Conservation (phyloP, 805 yeast species). For the Myxozyma mucilagina region DNA sequence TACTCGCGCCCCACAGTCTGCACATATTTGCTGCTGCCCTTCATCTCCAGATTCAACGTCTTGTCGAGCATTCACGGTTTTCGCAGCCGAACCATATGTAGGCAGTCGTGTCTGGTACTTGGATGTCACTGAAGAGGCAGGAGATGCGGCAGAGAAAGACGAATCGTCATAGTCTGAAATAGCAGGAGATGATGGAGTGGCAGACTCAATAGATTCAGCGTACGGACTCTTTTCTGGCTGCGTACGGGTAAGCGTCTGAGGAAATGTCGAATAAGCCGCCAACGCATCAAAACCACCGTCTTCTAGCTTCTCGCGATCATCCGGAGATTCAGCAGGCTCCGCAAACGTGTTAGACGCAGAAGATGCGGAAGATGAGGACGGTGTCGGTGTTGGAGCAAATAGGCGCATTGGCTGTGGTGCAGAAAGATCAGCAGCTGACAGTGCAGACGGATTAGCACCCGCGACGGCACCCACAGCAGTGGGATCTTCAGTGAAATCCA, state of each 20-base stretch:
- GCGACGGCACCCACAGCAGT: neutral
- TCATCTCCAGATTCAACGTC: constrained; percentile 10
- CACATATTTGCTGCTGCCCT: constrained; percentile 8
- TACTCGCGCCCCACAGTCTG: constrained; percentile 24
- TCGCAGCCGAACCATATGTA: neutral
- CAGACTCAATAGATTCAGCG: neutral
- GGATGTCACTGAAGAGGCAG: constrained; percentile 13
- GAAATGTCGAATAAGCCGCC: constrained; percentile 7
- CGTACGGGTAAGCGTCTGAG: neutral
- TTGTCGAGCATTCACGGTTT: neutral
- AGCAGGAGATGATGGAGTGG: constrained; percentile 21
- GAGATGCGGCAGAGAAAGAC: constrained; percentile 9
- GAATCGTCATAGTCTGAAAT: constrained; percentile 20
- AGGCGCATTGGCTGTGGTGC: constrained; percentile 2
- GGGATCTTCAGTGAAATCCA: constrained; percentile 17
- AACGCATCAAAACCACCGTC: constrained; percentile 10
- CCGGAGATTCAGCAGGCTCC: neutral
- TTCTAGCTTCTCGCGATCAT: constrained; percentile 16
- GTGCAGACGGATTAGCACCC: too few relatives aligned
- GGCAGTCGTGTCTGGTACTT: neutral
- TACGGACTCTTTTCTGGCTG: neutral
- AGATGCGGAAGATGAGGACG: constrained; percentile 18
- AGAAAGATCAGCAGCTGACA: neutral
- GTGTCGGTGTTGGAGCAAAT: constrained; percentile 24
- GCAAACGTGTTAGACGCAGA: neutral